phyloP scores from a whole-genome alignment of 305 asterid species.

The Fraxinus platypoda region DNA sequence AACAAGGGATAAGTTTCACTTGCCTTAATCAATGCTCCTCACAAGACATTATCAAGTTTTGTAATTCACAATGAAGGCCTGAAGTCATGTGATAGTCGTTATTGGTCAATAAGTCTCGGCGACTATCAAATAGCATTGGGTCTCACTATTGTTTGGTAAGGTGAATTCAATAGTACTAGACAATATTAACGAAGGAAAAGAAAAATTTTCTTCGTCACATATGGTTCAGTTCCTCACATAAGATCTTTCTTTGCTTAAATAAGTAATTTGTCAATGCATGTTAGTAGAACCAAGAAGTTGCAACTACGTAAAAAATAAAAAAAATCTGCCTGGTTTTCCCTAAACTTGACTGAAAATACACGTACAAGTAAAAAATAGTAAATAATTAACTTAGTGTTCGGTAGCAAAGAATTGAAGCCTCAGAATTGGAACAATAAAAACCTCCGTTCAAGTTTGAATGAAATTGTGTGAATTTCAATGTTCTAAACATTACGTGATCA shows the following conservation, averaged over 20 bases:
- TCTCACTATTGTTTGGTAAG: background rate
- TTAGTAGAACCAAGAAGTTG: background rate
- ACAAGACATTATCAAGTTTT: background rate
- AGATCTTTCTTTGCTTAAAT: background rate
- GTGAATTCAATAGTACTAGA: background rate
- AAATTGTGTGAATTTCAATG: background rate
- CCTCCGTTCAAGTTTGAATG: background rate
- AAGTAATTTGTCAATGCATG: background rate
- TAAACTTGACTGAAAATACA: background rate
- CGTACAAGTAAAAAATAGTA: background rate
- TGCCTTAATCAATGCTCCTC: background rate
- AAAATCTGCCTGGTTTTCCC: background rate
- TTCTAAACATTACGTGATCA: background rate
- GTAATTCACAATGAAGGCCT: background rate
- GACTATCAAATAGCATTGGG: background rate
- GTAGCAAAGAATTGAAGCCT: background rate
- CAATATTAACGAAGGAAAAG: background rate
- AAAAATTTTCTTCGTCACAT: background rate
- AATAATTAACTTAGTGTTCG: background rate
- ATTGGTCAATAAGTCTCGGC: background rate
- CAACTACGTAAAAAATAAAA: background rate
- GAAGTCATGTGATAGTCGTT: background rate
- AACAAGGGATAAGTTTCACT: too few species aligned
- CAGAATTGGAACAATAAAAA: background rate
- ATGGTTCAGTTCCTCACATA: background rate